phyloP scores from a whole-genome alignment of 345 rosid genomes.

The Melaleuca alternifolia region DNA sequence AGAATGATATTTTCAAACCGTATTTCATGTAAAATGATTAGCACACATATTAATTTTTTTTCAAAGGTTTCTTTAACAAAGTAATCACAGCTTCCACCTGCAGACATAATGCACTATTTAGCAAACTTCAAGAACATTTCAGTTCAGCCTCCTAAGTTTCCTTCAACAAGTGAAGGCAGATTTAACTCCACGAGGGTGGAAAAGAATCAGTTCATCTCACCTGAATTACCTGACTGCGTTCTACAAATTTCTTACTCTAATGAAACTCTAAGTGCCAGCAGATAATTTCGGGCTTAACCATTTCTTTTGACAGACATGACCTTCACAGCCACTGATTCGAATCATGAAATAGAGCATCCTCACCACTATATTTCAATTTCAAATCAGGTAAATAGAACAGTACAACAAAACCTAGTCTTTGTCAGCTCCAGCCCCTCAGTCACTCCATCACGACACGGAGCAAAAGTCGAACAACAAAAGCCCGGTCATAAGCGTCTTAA shows the following conservation, averaged over 20 bases:
- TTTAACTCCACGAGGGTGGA: not conserved
- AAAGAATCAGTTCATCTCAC: not conserved
- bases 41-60: not conserved
- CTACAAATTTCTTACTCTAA: not conserved
- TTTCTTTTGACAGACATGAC: not conserved
- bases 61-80: not conserved
- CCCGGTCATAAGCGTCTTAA: not conserved
- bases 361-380: not conserved
- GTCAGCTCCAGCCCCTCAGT: not conserved
- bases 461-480: not conserved
- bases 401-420: not conserved
- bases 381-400: not conserved
- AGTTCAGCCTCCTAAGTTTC: not conserved
- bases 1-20: not conserved
- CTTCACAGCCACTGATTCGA: not conserved
- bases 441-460: not conserved
- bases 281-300: not conserved
- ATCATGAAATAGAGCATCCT: not conserved
- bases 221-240: not conserved
- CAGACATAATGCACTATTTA: not conserved
- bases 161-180: not conserved
- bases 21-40: not conserved
- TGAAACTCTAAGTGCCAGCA: not conserved
- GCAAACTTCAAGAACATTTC: not conserved
- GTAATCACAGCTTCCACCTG: not conserved